Evolutionary conservation across 441 rosid genomes (phyloP), one percentile per base, ranked within the genome.

Genomic region (Macaranga tanarius): DNA sequence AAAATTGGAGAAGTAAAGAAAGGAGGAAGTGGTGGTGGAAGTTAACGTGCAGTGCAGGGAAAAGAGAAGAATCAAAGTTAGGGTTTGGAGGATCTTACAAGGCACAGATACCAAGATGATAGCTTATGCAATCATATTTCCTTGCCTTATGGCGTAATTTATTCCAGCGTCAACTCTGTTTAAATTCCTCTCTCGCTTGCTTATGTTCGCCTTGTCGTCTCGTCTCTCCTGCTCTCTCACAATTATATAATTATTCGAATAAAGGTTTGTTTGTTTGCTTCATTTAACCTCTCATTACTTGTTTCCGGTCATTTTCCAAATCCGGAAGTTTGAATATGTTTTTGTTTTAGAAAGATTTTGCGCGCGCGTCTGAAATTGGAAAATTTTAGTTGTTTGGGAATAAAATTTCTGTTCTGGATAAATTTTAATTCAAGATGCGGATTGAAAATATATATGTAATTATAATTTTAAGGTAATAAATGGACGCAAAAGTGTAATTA

Each of bases 91-190:
- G 77, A 79, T 52, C 87, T 84, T 85, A 68, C 88, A 87, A 78
- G 93, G 84, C 85, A 83, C 80, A 82, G 77, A 78, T 81, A 76
- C 85, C 77, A n/a, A 78, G 76, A 75, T 73, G 85, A 81, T 85
- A 72, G 85, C 84, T 84, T 85, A 78, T 73, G 79, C 79, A 62
- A 74, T 74, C 81, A 80, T 79, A 67, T 75, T 78, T 65, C 81
- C 85, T 85, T 86, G 79, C 87, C 90, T 85, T 88, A 72, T 78
- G 86, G 86, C 90, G 81, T 85, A 87, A 85, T 86, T 82, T 85
- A 87, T 89, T 88, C 89, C 15, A 71, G 62, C 62, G 62, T 75
- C 23, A 65, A 71, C 60, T 68, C 67, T 31, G 73, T 78, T 78
- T 76, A 77, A 73, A 78, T 76, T 83, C 67, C 68, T 79, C 74